Evolutionary conservation across 2,329 filamentous ascomycete species (phyloP).

Genomic region (Whalleya microplaca): DNA sequence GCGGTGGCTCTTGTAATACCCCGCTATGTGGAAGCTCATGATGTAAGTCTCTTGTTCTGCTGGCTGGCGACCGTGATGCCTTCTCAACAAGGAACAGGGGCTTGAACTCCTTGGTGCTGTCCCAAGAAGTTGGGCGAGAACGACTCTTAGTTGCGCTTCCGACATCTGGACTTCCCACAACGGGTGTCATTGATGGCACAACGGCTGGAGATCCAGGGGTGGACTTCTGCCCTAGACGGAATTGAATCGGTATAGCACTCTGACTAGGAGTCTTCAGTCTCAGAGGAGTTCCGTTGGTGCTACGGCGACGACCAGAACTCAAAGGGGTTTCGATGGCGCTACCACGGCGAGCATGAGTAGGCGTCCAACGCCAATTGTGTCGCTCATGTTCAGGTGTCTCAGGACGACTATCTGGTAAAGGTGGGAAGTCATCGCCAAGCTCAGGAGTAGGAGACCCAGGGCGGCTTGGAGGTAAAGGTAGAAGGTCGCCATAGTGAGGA

Average conservation of each 20-base stretch:
- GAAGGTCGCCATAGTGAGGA: constrained; percentile 66
- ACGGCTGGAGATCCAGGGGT: constrained; percentile 41
- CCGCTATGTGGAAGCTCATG: constrained; percentile 49
- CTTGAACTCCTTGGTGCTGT: constrained; percentile 70
- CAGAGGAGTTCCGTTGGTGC: constrained; percentile 49
- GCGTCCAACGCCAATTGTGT: constrained; percentile 43
- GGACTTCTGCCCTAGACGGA: constrained; percentile 52
- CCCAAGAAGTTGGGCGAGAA: constrained; percentile 63
- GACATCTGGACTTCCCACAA: constrained; percentile 40
- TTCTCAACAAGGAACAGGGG: constrained; percentile 82
- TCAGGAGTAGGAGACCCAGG: constrained; percentile 51
- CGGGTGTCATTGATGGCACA: constrained; percentile 39
- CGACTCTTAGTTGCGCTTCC: constrained; percentile 42
- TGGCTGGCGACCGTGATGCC: constrained; percentile 44
- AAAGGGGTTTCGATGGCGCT: constrained; percentile 52
- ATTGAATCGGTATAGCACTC: constrained; percentile 61
- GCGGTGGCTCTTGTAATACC: constrained; percentile 13
- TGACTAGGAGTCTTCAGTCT: constrained; percentile 58
- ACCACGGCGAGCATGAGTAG: constrained; percentile 51
- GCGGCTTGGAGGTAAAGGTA: constrained; percentile 65
- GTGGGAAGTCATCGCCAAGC: constrained; percentile 47
- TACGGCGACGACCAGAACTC: constrained; percentile 54
- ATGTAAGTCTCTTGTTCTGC: constrained; percentile 35
- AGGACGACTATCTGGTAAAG: constrained; percentile 64
- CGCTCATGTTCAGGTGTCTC: constrained; percentile 55